Evolutionary conservation across 2,329 filamentous ascomycete genomes (phyloP).

Genomic region (Stemphylium beticola): DNA sequence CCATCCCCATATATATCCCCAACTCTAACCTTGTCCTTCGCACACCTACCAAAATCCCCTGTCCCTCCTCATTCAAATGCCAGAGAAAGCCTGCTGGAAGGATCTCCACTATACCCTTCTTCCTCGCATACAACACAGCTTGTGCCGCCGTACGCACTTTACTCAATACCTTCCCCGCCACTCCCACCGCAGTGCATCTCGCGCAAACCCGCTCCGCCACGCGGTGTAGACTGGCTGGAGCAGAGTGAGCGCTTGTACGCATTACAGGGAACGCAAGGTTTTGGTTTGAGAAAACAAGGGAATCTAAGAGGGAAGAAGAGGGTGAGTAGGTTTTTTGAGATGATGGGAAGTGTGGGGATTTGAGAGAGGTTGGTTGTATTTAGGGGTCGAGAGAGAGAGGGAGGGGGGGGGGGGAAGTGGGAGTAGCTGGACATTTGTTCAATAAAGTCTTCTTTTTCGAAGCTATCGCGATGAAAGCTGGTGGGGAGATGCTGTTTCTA

Average conservation of each 20-base stretch:
- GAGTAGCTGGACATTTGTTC: too few species aligned
- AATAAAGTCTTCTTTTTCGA: too few species aligned
- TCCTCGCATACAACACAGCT: not conserved
- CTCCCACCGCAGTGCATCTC: not conserved
- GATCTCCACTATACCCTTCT: too few species aligned
- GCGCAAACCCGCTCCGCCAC: slow-evolving; percentile 16
- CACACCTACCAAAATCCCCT: not conserved
- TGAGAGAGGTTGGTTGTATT: too few species aligned
- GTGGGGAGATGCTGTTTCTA: too few species aligned
- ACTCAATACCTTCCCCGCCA: not conserved
- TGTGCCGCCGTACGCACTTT: not conserved
- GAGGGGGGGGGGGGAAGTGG: too few species aligned
- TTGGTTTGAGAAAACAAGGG: not conserved
- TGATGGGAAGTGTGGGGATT: not conserved
- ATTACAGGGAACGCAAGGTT: slow-evolving; percentile 1
- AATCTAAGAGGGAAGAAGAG: not conserved
- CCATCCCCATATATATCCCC: not conserved
- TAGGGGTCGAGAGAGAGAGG: too few species aligned
- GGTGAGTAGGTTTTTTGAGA: not conserved
- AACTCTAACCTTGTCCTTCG: not conserved
- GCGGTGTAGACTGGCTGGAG: slow-evolving; percentile 15
- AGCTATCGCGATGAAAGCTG: too few species aligned
- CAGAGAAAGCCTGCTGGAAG: too few species aligned
- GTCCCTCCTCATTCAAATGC: too few species aligned
- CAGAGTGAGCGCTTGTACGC: slow-evolving; percentile 12